Percentiles rank a stretch among this genome's conserved stretches.
phyloP scores from a whole-genome alignment of 805 yeast genomes.

The Wickerhamia fluorescens region DNA sequence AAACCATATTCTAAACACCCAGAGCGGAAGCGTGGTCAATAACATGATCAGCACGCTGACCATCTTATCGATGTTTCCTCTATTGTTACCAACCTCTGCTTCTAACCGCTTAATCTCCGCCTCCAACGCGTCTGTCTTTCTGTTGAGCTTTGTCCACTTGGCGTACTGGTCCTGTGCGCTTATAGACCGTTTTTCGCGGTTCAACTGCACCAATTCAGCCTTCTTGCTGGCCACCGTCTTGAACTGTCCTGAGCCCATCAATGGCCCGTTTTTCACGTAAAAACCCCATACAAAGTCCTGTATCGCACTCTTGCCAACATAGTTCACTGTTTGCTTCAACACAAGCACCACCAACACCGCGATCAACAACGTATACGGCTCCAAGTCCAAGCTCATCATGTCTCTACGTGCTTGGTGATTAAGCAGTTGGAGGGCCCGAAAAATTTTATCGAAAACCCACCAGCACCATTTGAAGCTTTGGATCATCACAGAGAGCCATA shows the following conservation, averaged over 20 bases:
- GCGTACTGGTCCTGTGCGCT: conserved; percentile 94
- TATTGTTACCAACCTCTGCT: conserved; percentile 28
- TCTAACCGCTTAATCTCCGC: conserved; percentile 43
- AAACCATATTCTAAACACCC: conserved; percentile 45
- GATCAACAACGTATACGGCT: conserved; percentile 27
- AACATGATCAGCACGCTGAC: conserved; percentile 30
- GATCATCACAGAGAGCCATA: not conserved
- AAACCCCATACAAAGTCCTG: conserved; percentile 32
- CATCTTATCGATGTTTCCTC: conserved; percentile 23
- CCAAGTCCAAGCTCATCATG: conserved; percentile 20
- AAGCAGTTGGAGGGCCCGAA: not conserved
- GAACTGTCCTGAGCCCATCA: conserved; percentile 25
- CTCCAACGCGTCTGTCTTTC: conserved; percentile 55
- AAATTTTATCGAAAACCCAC: conserved; percentile 1
- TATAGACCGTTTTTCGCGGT: conserved; percentile 49
- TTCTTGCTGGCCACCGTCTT: conserved; percentile 19
- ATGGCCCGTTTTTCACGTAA: conserved; percentile 27
- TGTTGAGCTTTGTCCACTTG: conserved; percentile 86
- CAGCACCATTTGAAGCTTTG: not conserved
- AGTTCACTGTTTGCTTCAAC: conserved; percentile 26
- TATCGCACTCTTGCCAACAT: conserved; percentile 28
- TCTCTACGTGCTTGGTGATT: not conserved
- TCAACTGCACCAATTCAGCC: conserved; percentile 39
- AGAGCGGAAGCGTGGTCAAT: conserved; percentile 40
- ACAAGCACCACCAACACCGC: conserved; percentile 29